These are phyloP conservation scores for Rauvolfia tetraphylla DNA, from an alignment of 257 asterid genomes.

Conservation along the genomic window DNA sequence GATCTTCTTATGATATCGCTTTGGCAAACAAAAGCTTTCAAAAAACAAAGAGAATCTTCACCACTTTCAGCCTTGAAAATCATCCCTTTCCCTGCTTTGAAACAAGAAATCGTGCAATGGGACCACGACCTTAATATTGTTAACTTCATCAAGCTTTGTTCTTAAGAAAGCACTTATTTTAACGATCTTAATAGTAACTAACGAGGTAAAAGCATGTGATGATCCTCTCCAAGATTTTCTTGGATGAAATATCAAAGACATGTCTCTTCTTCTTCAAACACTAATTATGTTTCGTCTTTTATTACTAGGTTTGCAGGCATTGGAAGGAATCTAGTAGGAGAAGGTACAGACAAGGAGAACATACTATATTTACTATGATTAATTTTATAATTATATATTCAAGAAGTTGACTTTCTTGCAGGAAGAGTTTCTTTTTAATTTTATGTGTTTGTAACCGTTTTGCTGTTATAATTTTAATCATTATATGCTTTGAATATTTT, in stretches of 20 bases:
- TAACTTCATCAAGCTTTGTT: background rate
- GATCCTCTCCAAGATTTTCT: constrained; percentile 1
- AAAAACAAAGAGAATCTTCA: background rate
- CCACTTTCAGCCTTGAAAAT: background rate
- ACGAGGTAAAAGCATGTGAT: background rate
- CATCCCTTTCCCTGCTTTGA: background rate
- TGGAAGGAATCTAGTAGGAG: background rate
- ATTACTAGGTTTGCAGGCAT: too few relatives aligned
- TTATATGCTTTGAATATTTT: too few relatives aligned
- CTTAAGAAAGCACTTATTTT: background rate
- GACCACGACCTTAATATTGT: background rate
- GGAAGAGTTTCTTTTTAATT: too few relatives aligned
- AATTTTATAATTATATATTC: too few relatives aligned
- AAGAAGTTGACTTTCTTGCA: too few relatives aligned
- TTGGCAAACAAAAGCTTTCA: background rate
- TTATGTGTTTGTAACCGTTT: background rate
- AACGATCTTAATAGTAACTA: background rate
- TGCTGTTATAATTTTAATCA: too few relatives aligned
- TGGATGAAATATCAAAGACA: constrained; percentile 1
- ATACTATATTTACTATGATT: too few relatives aligned
- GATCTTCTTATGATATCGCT: too few relatives aligned
- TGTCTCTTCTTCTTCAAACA: background rate
- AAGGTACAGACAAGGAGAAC: too few relatives aligned
- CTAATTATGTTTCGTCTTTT: background rate
- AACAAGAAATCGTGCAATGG: background rate